Evolutionary conservation across 2,329 filamentous ascomycete genomes (phyloP).

Genomic region (Xylaria sp.): DNA sequence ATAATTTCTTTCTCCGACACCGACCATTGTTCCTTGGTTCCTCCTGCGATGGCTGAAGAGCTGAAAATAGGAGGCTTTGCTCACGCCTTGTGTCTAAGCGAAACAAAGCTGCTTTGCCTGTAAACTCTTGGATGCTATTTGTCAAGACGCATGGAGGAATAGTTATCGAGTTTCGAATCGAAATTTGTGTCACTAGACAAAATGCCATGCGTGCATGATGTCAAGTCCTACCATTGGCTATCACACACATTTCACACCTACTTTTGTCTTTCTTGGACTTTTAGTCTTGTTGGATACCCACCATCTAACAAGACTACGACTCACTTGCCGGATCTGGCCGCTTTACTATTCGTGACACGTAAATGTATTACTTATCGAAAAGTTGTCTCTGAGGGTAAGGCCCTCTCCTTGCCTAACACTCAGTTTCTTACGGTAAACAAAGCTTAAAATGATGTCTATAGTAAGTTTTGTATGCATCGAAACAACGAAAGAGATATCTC

Average conservation of each 20-base stretch:
- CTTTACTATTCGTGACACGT: neutral
- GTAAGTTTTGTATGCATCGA: neutral
- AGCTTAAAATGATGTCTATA: neutral
- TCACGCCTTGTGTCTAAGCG: neutral
- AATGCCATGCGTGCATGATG: neutral
- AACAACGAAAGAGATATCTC: neutral
- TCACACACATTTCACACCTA: neutral
- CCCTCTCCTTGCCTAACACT: neutral
- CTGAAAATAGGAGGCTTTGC: conserved; percentile 1
- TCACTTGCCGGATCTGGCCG: neutral
- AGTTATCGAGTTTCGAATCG: neutral
- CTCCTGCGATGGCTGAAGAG: conserved; percentile 6
- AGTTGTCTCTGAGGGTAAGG: neutral
- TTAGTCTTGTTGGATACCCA: neutral
- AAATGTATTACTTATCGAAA: neutral
- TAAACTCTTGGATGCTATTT: neutral
- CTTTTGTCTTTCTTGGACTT: neutral
- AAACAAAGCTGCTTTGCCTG: neutral
- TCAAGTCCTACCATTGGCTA: conserved; percentile 1
- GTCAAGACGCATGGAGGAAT: neutral
- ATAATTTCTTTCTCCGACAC: neutral
- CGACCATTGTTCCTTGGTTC: neutral
- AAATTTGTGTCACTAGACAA: neutral
- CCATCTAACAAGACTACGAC: neutral
- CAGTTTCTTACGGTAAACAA: neutral